Conservation (phyloP, 1,139 yeast species). For the Yamadazyma kanchanaburiensis region DNA sequence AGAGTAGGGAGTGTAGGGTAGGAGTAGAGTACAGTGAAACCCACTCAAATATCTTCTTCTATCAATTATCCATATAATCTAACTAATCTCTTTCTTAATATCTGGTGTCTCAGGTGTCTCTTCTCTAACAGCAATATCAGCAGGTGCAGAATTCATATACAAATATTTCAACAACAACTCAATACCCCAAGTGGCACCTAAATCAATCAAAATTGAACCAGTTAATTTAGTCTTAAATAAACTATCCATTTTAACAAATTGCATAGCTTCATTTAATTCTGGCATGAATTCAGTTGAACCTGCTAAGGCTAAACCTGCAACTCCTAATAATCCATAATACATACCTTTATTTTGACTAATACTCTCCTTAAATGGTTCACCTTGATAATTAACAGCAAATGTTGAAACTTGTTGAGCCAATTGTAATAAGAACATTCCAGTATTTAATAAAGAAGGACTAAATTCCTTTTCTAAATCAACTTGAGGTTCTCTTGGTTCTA, state of each 20-base stretch:
- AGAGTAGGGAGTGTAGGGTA: too few species aligned
- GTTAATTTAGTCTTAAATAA: conserved; percentile 80
- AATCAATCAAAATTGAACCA: conserved; percentile 67
- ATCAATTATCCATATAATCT: too few species aligned
- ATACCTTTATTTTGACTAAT: conserved; percentile 90
- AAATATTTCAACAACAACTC: conserved; percentile 76
- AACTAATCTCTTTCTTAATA: too few species aligned
- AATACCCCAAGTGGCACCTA: conserved; percentile 73
- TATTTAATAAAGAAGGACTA: conserved; percentile 84
- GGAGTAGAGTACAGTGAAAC: too few species aligned
- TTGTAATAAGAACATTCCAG: conserved; percentile 93
- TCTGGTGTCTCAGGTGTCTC: too few species aligned
- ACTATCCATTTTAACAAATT: conserved; percentile 80
- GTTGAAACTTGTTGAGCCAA: conserved; percentile 97
- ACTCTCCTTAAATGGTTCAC: conserved; percentile 93
- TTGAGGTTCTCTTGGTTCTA: conserved; percentile 90
- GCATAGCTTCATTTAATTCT: conserved; percentile 87
- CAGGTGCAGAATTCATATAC: conserved; percentile 89
- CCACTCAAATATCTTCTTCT: background rate
- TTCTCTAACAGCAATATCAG: conserved; percentile 75
- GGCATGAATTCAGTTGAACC: conserved; percentile 96
- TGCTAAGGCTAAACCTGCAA: conserved; percentile 80
- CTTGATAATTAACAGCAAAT: conserved; percentile 96
- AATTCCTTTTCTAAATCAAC: conserved; percentile 89
- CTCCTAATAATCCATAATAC: conserved; percentile 94